These are phyloP conservation scores for Yamadazyma taylorii DNA, from an alignment of 1,139 yeast species.

Conservation along the genomic window DNA sequence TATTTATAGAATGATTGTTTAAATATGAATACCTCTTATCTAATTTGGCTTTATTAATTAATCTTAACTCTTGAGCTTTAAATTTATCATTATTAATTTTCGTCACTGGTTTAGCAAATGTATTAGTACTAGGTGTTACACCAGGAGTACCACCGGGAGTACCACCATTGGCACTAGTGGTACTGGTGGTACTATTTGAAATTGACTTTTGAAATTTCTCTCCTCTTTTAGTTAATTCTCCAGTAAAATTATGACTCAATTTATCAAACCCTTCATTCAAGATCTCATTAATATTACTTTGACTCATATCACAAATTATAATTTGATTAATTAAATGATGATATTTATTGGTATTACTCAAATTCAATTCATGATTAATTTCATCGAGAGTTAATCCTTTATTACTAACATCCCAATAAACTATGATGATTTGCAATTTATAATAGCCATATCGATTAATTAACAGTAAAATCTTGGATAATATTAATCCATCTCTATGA, in stretches of 20 bases:
- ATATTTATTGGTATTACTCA: slow-evolving; percentile 13
- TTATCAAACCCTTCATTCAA: slow-evolving; percentile 26
- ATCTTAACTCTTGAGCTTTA: slow-evolving; percentile 24
- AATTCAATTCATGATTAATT: slow-evolving; percentile 20
- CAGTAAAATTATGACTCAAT: slow-evolving; percentile 26
- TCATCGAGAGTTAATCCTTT: slow-evolving; percentile 18
- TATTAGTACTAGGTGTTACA: too few species aligned
- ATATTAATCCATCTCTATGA: slow-evolving; percentile 33
- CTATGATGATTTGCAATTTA: slow-evolving; percentile 36
- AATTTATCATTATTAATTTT: slow-evolving; percentile 17
- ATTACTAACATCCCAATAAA: slow-evolving; percentile 39
- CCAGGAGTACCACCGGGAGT: too few species aligned
- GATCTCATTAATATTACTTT: slow-evolving; percentile 26
- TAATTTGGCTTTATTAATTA: slow-evolving; percentile 32
- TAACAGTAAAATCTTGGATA: slow-evolving; percentile 39
- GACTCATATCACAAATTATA: slow-evolving; percentile 39
- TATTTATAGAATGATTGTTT: slow-evolving; percentile 29
- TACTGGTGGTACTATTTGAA: background rate
- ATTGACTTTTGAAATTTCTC: slow-evolving; percentile 8
- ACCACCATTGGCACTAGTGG: too few species aligned
- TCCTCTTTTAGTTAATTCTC: slow-evolving; percentile 35
- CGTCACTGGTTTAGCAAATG: slow-evolving; percentile 1
- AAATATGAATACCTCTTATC: slow-evolving; percentile 36
- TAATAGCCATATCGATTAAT: slow-evolving; percentile 34
- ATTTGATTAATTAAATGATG: slow-evolving; percentile 18